These are phyloP conservation scores for Ophiocordyceps camponoti-floridani DNA, from an alignment of 2,329 filamentous ascomycete genomes.

Conservation along the genomic window DNA sequence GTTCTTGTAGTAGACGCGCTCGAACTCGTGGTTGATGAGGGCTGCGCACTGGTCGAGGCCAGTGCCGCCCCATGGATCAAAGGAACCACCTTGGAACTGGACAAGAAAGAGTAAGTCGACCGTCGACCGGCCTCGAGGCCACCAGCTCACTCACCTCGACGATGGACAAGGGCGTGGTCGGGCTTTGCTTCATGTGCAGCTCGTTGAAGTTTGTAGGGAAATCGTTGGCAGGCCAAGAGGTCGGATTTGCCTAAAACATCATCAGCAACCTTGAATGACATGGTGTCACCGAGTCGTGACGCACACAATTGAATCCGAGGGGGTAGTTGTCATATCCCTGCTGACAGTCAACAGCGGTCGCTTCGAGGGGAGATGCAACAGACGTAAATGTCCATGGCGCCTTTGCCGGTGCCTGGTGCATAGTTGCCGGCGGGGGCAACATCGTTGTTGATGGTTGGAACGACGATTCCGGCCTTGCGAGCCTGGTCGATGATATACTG, in stretches of 20 bases:
- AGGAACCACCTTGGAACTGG: slow-evolving; percentile 52
- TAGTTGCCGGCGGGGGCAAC: slow-evolving; percentile 41
- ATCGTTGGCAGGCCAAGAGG: slow-evolving; percentile 43
- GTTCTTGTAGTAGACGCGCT: slow-evolving; percentile 67
- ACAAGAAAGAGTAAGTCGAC: background rate
- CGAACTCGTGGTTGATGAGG: slow-evolving; percentile 55
- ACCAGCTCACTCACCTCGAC: slow-evolving; percentile 23
- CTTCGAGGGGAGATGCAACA: background rate
- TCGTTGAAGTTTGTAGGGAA: slow-evolving; percentile 26
- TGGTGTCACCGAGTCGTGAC: background rate
- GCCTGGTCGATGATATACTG: slow-evolving; percentile 52
- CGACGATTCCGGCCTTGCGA: slow-evolving; percentile 47
- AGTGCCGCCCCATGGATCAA: slow-evolving; percentile 56
- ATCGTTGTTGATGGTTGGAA: slow-evolving; percentile 64
- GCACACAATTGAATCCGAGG: slow-evolving; percentile 24
- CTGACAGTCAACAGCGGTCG: background rate
- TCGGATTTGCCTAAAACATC: slow-evolving; percentile 15
- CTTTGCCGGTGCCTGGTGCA: slow-evolving; percentile 39
- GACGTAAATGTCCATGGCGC: slow-evolving; percentile 39
- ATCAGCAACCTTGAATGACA: background rate
- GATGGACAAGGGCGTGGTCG: slow-evolving; percentile 48
- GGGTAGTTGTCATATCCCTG: slow-evolving; percentile 20
- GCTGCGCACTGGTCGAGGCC: slow-evolving; percentile 50
- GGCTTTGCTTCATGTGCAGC: slow-evolving; percentile 31
- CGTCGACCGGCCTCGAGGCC: background rate